A percentile compares a stretch with the other conserved stretches of the same genome.
Conservation (phyloP, 2,329 filamentous ascomycete genomes). For the Colletotrichum sp. region DNA sequence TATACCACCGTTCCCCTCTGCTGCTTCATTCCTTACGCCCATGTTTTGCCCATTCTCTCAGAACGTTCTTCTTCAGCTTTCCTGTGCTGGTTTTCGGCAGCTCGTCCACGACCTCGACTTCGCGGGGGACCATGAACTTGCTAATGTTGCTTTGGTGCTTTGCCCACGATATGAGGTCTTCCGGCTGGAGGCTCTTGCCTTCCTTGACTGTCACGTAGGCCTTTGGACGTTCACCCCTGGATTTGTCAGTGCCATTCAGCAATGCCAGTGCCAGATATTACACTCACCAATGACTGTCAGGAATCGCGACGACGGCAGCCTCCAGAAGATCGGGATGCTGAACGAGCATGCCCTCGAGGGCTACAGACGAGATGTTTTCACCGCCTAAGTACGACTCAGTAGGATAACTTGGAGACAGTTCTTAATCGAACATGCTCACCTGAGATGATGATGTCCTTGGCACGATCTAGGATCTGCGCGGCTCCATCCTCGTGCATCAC, state of each 20-base stretch:
- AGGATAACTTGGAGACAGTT: not conserved
- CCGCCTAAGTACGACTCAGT: slow-evolving; percentile 63
- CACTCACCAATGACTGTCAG: slow-evolving; percentile 78
- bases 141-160: slow-evolving; percentile 81
- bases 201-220: slow-evolving; percentile 85
- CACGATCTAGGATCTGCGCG: slow-evolving; percentile 89
- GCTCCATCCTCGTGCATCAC: slow-evolving; percentile 88
- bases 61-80: slow-evolving; percentile 93
- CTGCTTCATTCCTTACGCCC: not conserved
- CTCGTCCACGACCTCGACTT: slow-evolving; percentile 81
- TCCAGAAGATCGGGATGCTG: slow-evolving; percentile 91
- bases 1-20: not conserved
- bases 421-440: slow-evolving; percentile 52
- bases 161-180: slow-evolving; percentile 85
- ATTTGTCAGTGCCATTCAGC: not conserved
- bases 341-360: slow-evolving; percentile 87
- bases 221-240: slow-evolving; percentile 83
- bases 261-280: not conserved
- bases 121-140: slow-evolving; percentile 83
- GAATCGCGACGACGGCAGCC: slow-evolving; percentile 86
- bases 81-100: slow-evolving; percentile 97
- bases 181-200: slow-evolving; percentile 63
- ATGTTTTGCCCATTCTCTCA: slow-evolving; percentile 81
- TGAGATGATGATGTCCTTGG: slow-evolving; percentile 98
- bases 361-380: slow-evolving; percentile 95